Evolutionary conservation across 208 protist species (phyloP), one percentile per base, ranked within the genome.

Genomic region (Crithidia sp.): DNA sequence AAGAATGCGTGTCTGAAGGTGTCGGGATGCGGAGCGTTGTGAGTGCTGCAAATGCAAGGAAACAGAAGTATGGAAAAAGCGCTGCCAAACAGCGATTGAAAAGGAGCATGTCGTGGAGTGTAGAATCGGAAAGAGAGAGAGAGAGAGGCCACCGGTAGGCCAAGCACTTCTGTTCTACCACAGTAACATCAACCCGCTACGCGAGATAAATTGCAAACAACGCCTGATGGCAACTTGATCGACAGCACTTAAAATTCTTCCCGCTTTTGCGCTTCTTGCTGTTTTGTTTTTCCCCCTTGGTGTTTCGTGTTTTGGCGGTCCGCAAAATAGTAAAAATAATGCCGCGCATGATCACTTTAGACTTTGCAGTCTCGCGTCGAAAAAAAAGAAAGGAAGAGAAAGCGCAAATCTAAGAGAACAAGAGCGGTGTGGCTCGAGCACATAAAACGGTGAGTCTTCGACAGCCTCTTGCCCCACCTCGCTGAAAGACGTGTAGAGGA

Each of bases 321-420:
- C 28, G 28, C 28, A 37, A 56, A 17, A 45, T 14, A 61, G 14
- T 19, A 4, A 73, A 13, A 77, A 65, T 13, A 62, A 75, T 28
- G 28, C 28, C 28, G 28, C 28, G 28, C 28, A 28, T 28, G 28
- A 28, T 28, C 28, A 28, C 28, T 28, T 1, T 28, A 28, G 28
- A 2, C 1, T 28, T 28, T 28, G 28, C 28, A 28, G 28, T 28
- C 28, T 28, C 28, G 28, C 0, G 1, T 1, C 28, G 28, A 63
- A 56, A 9, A 77, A 10, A 73, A 47, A 73, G 43, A 19, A 66
- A 71, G 41, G 65, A 77, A 13, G 59, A 54, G 56, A 52, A 67
- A 63, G 37, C 14, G 37, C n/a, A 19, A 37, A 6, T 40, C 63
- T 9, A 39, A 12, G 19, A 56, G 37, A 60, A 16, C 52, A 56